Percentiles rank a stretch among this genome's conserved stretches.
Evolutionary conservation across 176 grass and related monocot genomes (phyloP).

Genomic region (Carex cristatella): DNA sequence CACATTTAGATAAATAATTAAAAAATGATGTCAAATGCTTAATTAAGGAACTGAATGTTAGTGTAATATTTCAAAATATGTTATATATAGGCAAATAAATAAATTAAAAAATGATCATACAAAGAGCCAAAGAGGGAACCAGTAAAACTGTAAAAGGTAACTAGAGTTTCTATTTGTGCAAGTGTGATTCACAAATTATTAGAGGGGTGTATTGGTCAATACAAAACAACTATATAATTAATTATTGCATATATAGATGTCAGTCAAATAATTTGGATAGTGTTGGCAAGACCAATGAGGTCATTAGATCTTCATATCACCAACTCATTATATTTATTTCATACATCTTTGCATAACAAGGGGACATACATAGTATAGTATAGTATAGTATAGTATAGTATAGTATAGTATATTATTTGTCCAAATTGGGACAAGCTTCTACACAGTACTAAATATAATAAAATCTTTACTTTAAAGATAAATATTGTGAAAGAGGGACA

Average conservation of each 20-base stretch:
- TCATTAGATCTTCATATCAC: constrained; percentile 23
- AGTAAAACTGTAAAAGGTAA: not conserved
- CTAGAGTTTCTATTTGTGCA: not conserved
- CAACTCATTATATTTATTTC: not conserved
- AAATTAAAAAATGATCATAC: too few species aligned
- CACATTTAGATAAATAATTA: too few species aligned
- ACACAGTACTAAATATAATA: constrained; percentile 20
- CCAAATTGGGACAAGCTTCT: not conserved
- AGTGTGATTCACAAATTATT: not conserved
- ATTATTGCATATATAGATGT: not conserved
- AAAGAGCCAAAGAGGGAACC: too few species aligned
- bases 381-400: not conserved
- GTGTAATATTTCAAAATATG: too few species aligned
- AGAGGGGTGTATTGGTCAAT: not conserved
- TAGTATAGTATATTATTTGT: not conserved
- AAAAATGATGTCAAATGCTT: too few species aligned
- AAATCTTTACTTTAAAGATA: constrained; percentile 9
- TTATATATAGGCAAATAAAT: too few species aligned
- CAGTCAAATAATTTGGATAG: constrained; percentile 13
- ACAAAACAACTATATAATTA: not conserved
- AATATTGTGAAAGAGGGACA: constrained; percentile 11
- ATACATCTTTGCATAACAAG: not conserved
- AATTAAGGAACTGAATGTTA: too few species aligned
- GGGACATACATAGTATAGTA: not conserved
- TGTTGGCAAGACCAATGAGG: constrained; percentile 24